These are phyloP conservation scores for Peltaster fructicola DNA, from an alignment of 2,329 filamentous ascomycete genomes.

Conservation along the genomic window DNA sequence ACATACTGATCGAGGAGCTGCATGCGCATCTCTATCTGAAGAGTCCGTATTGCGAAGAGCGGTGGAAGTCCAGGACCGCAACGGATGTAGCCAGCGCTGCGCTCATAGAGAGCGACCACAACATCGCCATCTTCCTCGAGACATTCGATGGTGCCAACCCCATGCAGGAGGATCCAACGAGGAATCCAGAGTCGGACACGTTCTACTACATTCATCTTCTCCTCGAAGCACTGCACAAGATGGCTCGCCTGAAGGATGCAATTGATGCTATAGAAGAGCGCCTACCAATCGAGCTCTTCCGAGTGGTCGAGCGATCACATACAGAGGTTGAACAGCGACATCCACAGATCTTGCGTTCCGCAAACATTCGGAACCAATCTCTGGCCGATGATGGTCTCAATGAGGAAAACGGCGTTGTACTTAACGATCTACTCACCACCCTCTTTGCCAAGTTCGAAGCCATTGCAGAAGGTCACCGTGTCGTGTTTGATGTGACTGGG, in stretches of 20 bases:
- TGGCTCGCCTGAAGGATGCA: constrained; percentile 69
- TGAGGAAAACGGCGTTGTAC: constrained; percentile 45
- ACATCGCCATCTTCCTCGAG: constrained; percentile 39
- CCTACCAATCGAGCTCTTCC: constrained; percentile 82
- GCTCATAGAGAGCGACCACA: constrained; percentile 31
- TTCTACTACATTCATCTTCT: constrained; percentile 84
- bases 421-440: constrained; percentile 81
- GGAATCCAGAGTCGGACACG: constrained; percentile 87
- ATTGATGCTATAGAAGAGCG: constrained; percentile 85
- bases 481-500: constrained; percentile 81
- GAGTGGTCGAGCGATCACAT: constrained; percentile 86
- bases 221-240: constrained; percentile 76
- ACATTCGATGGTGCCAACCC: constrained; percentile 35
- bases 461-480: constrained; percentile 85
- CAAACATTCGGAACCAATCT: constrained; percentile 10
- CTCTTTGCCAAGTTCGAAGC: constrained; percentile 94
- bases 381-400: constrained; percentile 19
- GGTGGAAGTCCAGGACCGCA: constrained; percentile 73
- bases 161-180: constrained; percentile 71
- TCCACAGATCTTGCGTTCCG: constrained; percentile 52
- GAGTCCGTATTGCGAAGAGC: constrained; percentile 88
- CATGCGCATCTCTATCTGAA: constrained; percentile 96
- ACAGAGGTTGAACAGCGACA: constrained; percentile 85
- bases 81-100: constrained; percentile 17
- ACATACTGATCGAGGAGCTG: constrained; percentile 91